Evolutionary conservation across 1,284 basidiomycete species (phyloP), one percentile per base, ranked within the genome.

Genomic region (Tylopilus sp.): DNA sequence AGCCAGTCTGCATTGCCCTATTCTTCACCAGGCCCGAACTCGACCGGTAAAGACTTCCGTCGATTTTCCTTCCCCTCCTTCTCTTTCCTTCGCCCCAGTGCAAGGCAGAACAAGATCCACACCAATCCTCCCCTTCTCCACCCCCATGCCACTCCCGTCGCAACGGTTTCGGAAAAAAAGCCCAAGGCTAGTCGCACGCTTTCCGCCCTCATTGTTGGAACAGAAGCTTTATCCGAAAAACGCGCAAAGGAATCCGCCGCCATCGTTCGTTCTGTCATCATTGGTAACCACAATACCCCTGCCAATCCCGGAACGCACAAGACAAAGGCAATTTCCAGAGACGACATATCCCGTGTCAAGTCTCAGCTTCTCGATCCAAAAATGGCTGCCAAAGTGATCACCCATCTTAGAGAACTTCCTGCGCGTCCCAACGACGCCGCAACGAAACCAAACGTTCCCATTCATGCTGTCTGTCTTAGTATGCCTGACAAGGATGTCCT

Each of bases 381-480:
- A 64, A 71, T 76, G 15, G 88, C 86, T 24, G 81, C 81, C 63
- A 81, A 76, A 60, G 73, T 90, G 54, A 87, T 90, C 57, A 71
- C 76, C 14, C 80, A 88, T 48, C 73, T 90, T 11, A 80, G 78
- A 39, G 60, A 71, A 66, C 88, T 48, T 75, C 81, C 49, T 57
- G 51, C 69, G 15, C 67, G 62, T 28, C 33, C 48, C 41, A 14
- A 24, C 12, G 61, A 60, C 28, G 12, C 40, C 3, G 7, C 49
- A 7, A n/a, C 57, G 54, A 61, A 54, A 59, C 48, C 34, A 56
- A 57, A 50, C 56, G 56, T 52, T 39, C 84, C 84, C n/a, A 85
- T 89, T 24, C 86, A 82, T 57, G 87, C 85, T 2, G 85, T 89
- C 24, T 88, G 84, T 59, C 74, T 89, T 37, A 74, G 73, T 26